A percentile compares a stretch with the other conserved stretches of the same genome.
phyloP scores from a whole-genome alignment of 805 yeast species.

The Wickerhamiella galacta region DNA sequence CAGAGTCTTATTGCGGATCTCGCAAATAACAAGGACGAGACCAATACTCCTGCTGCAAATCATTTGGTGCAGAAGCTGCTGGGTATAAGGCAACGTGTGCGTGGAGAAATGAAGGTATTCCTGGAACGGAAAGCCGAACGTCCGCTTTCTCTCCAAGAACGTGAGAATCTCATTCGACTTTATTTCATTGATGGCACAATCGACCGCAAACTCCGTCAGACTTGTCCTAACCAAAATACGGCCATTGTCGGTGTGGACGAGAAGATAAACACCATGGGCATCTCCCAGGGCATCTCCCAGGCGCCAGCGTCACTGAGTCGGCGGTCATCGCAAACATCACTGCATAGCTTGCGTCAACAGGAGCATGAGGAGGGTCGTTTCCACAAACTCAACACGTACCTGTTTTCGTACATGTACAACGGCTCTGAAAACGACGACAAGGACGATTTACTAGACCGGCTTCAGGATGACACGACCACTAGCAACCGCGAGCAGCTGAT shows the following conservation, averaged over 20 bases:
- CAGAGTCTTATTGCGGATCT: not conserved
- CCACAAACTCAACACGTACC: conserved; percentile 70
- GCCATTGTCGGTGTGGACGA: conserved; percentile 6
- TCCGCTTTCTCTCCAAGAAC: conserved; percentile 13
- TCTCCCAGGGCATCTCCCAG: too few species aligned
- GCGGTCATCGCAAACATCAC: conserved; percentile 17
- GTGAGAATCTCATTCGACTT: conserved; percentile 13
- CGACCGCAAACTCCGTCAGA: conserved; percentile 11
- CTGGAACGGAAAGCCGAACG: conserved; percentile 8
- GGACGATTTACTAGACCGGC: not conserved
- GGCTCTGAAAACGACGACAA: not conserved
- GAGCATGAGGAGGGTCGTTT: conserved; percentile 88
- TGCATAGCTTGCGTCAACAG: conserved; percentile 33
- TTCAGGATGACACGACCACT: not conserved
- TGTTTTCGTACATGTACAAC: conserved; percentile 16
- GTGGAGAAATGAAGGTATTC: conserved; percentile 11
- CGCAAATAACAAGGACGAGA: not conserved
- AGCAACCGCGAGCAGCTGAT: not conserved
- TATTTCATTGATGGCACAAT: conserved; percentile 13
- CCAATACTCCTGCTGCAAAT: too few species aligned
- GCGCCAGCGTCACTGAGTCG: conserved; percentile 16
- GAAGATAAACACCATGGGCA: conserved; percentile 11
- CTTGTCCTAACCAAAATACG: not conserved
- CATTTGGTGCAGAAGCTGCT: conserved; percentile 9
- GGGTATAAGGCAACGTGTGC: conserved; percentile 10